These are phyloP conservation scores for Colletotrichum lupini DNA, from an alignment of 2,329 filamentous ascomycete species.

Conservation along the genomic window DNA sequence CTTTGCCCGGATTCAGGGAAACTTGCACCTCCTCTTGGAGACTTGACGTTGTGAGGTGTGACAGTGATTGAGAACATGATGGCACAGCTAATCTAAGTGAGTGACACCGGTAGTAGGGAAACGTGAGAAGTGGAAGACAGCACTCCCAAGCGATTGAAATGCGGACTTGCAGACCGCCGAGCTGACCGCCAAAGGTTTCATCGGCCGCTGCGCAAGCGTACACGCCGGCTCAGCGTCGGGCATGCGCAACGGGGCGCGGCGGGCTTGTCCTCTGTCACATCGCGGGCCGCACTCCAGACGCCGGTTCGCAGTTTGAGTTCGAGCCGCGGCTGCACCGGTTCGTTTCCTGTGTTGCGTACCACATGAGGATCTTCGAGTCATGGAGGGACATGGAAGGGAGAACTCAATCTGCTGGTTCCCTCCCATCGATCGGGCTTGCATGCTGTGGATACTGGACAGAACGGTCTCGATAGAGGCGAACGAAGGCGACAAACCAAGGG, in stretches of 20 bases:
- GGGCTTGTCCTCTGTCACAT: neutral
- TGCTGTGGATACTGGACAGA: neutral
- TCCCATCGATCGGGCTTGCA: neutral
- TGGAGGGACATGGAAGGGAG: neutral
- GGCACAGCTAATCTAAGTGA: neutral
- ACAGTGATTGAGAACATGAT: neutral
- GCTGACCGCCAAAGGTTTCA: neutral
- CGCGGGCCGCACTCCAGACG: neutral
- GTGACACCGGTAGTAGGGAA: neutral
- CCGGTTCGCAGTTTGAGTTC: neutral
- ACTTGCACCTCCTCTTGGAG: neutral
- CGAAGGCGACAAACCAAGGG: neutral
- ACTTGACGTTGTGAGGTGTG: neutral
- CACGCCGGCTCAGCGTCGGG: neutral
- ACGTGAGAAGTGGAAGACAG: neutral
- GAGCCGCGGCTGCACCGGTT: neutral
- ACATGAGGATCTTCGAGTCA: constrained; percentile 16
- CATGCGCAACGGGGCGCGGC: neutral
- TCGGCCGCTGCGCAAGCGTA: neutral
- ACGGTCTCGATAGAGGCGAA: neutral
- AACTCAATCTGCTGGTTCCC: neutral
- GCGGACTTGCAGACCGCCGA: neutral
- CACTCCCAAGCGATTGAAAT: too few relatives aligned
- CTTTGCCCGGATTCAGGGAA: neutral
- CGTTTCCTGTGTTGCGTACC: neutral